Evolutionary conservation across 2,329 filamentous ascomycete species (phyloP).

Genomic region (Ramularia collo-cygni): DNA sequence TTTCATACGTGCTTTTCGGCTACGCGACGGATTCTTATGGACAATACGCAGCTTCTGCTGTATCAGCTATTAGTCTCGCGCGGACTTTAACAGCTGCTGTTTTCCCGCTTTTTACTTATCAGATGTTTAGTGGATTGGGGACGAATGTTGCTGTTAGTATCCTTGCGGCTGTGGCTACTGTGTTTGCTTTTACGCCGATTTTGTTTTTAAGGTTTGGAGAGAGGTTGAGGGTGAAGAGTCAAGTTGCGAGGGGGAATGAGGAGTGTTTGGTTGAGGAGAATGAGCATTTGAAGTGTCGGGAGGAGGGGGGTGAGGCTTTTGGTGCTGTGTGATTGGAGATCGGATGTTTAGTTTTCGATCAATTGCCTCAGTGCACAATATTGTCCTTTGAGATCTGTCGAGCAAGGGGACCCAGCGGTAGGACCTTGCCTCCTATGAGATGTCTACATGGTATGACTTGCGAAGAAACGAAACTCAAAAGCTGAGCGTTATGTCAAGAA

Average conservation of each 20-base stretch:
- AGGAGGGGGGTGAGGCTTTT: too few species aligned
- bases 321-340: too few species aligned
- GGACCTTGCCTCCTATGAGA: too few species aligned
- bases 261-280: slow-evolving; percentile 15
- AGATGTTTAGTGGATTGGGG: slow-evolving; percentile 53
- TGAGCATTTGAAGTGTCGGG: slow-evolving; percentile 11
- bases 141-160: slow-evolving; percentile 10
- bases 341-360: too few species aligned
- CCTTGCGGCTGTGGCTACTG: slow-evolving; percentile 34
- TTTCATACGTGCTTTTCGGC: slow-evolving; percentile 32
- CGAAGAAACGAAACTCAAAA: too few species aligned
- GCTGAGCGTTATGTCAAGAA: too few species aligned
- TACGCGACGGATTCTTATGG: slow-evolving; percentile 60
- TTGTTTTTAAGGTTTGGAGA: slow-evolving; percentile 17
- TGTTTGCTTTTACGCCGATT: slow-evolving; percentile 26
- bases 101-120: slow-evolving; percentile 48
- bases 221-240: slow-evolving; percentile 14
- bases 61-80: slow-evolving; percentile 57
- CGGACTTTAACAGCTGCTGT: slow-evolving; percentile 48
- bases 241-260: slow-evolving; percentile 8
- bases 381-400: too few species aligned
- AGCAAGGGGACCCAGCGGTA: too few species aligned
- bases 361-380: too few species aligned
- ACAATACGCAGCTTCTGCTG: slow-evolving; percentile 53
- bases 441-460: too few species aligned